Conservation (phyloP, 371 early-diverging fungal genomes). For the Conidiobolus incongruus region DNA sequence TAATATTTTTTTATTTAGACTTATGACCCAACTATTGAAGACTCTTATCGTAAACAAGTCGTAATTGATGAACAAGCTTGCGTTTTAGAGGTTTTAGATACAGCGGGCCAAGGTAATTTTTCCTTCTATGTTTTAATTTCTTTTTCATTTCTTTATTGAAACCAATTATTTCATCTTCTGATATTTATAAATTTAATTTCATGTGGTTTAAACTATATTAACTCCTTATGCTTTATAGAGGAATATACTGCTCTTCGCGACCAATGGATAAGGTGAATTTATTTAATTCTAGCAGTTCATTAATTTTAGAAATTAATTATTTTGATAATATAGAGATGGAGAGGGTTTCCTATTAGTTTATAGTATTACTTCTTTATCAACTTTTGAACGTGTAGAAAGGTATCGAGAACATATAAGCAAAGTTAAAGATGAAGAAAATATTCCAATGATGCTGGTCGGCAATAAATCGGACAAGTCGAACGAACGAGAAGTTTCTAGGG, state of each 20-base stretch:
- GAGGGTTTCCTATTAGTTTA: conserved; percentile 79
- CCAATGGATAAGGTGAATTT: conserved; percentile 86
- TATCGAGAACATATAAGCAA: conserved; percentile 65
- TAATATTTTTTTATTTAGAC: conserved; percentile 36
- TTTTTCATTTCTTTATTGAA: too few species aligned
- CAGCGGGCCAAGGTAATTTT: conserved; percentile 69
- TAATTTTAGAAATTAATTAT: neutral
- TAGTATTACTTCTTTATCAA: conserved; percentile 63
- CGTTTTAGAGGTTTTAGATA: conserved; percentile 84
- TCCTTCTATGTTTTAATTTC: conserved; percentile 33
- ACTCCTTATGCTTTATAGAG: conserved; percentile 16
- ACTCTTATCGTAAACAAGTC: conserved; percentile 86
- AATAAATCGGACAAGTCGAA: conserved; percentile 74
- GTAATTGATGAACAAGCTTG: conserved; percentile 89
- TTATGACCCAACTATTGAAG: conserved; percentile 94
- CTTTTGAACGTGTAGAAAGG: conserved; percentile 62
- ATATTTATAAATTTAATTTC: neutral
- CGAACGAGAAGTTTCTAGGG: conserved; percentile 51
- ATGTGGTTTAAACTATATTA: neutral
- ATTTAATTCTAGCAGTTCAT: neutral
- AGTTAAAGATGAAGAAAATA: conserved; percentile 56
- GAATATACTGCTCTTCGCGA: conserved; percentile 72
- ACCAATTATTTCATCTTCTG: neutral
- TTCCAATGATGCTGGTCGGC: conserved; percentile 80
- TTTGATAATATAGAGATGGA: conserved; percentile 29